Evolutionary conservation across 2,329 filamentous ascomycete species (phyloP).

Genomic region (Diaporthe eres): DNA sequence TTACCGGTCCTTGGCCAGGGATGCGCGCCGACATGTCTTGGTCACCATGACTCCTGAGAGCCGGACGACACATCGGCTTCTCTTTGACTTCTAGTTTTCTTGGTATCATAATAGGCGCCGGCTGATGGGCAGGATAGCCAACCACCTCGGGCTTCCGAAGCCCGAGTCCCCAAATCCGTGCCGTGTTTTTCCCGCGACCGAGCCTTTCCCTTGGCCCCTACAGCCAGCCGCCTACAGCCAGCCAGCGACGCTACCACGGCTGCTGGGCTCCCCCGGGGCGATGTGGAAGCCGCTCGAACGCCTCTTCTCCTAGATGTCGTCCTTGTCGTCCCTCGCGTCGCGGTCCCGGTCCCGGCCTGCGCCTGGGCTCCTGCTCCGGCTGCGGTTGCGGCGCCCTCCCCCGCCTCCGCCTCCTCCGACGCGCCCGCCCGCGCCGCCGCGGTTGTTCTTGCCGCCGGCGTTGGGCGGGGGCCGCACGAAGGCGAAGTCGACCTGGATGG

Average conservation of each 20-base stretch:
- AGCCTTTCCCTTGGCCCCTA: background rate
- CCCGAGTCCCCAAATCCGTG: background rate
- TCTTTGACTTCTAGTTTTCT: constrained; percentile 3
- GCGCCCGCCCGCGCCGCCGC: constrained; percentile 53
- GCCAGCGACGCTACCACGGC: constrained; percentile 1
- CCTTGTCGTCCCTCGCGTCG: constrained; percentile 31
- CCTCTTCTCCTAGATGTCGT: constrained; percentile 19
- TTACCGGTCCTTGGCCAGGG: constrained; percentile 19
- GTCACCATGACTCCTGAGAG: constrained; percentile 20
- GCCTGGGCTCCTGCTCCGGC: constrained; percentile 63
- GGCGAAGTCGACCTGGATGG: constrained; percentile 84
- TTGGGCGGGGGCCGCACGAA: constrained; percentile 84
- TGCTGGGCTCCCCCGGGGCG: background rate
- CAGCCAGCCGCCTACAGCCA: constrained; percentile 15
- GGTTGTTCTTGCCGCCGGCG: constrained; percentile 57
- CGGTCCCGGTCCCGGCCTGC: constrained; percentile 46
- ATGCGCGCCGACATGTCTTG: constrained; percentile 40
- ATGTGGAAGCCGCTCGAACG: background rate
- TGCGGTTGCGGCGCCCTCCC: constrained; percentile 60
- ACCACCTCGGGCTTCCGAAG: background rate
- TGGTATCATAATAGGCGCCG: background rate
- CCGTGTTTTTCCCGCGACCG: background rate
- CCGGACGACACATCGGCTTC: constrained; percentile 40
- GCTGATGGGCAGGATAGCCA: background rate
- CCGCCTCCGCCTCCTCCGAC: constrained; percentile 58